A percentile compares a stretch with the other conserved stretches of the same genome.
phyloP scores from a whole-genome alignment of 805 yeast genomes.

The Kluyveromyces dobzhanskii region DNA sequence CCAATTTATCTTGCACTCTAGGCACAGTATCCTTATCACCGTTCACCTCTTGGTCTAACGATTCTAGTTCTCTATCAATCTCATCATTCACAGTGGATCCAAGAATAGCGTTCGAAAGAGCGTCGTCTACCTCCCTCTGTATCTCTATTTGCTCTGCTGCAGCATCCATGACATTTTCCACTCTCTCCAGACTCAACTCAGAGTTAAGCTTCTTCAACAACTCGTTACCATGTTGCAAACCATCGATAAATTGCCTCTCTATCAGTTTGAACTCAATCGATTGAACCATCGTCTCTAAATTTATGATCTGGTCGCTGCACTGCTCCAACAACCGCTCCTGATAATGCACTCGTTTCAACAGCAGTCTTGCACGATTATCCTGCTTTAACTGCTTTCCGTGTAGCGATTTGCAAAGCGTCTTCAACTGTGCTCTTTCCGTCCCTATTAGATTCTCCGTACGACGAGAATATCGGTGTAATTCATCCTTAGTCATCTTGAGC shows the following conservation, averaged over 20 bases:
- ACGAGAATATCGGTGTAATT: constrained; percentile 55
- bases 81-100: constrained; percentile 42
- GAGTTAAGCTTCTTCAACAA: constrained; percentile 67
- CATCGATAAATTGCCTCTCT: constrained; percentile 76
- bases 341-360: constrained; percentile 70
- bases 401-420: constrained; percentile 19
- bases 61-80: constrained; percentile 54
- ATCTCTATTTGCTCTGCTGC: constrained; percentile 72
- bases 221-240: constrained; percentile 71
- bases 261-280: constrained; percentile 84
- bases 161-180: constrained; percentile 72
- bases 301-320: constrained; percentile 70
- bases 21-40: constrained; percentile 23
- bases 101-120: constrained; percentile 33
- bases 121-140: constrained; percentile 63
- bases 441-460: constrained; percentile 49
- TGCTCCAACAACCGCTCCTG: constrained; percentile 65
- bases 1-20: constrained; percentile 2
- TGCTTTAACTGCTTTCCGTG: constrained; percentile 41
- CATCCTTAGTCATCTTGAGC: constrained; percentile 82
- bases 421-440: constrained; percentile 42
- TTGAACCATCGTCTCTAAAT: constrained; percentile 68
- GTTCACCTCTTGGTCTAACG: constrained; percentile 41
- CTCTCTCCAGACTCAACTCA: constrained; percentile 61
- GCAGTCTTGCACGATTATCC: constrained; percentile 48